These are phyloP conservation scores for Erysiphe pulchra DNA, from an alignment of 2,329 filamentous ascomycete genomes.

Conservation along the genomic window DNA sequence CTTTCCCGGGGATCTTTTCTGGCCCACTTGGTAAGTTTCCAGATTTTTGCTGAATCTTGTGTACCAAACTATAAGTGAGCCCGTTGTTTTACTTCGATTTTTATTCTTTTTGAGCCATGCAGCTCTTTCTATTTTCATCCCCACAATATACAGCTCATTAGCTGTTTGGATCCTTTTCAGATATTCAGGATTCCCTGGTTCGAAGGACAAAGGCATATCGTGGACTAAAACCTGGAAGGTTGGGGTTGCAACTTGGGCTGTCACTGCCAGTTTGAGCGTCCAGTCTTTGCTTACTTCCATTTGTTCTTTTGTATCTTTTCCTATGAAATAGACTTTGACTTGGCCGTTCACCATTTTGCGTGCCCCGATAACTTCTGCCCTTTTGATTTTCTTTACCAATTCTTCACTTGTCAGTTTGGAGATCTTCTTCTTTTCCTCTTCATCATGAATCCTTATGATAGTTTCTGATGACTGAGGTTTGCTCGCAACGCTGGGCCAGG, in stretches of 20 bases:
- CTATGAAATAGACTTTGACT: neutral
- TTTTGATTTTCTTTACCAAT: neutral
- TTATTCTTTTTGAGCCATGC: no score
- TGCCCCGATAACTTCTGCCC: neutral
- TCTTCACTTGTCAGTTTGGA: neutral
- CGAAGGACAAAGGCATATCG: neutral
- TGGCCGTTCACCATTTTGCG: neutral
- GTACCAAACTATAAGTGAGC: no score
- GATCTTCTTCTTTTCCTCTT: neutral
- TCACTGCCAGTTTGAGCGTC: neutral
- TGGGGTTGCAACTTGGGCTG: neutral
- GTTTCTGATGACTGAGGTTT: neutral
- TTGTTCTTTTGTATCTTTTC: neutral
- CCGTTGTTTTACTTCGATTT: no score
- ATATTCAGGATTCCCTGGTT: no score
- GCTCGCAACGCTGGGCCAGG: neutral
- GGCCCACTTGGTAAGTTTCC: no score
- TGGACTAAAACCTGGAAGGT: neutral
- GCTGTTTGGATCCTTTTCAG: no score
- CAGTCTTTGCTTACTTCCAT: neutral
- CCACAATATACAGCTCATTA: no score
- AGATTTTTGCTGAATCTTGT: no score
- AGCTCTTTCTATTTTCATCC: no score
- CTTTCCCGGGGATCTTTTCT: no score
- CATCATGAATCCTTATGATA: neutral